Evolutionary conservation across 2,329 filamentous ascomycete genomes (phyloP).

Genomic region (Fusarium oligoseptatum): DNA sequence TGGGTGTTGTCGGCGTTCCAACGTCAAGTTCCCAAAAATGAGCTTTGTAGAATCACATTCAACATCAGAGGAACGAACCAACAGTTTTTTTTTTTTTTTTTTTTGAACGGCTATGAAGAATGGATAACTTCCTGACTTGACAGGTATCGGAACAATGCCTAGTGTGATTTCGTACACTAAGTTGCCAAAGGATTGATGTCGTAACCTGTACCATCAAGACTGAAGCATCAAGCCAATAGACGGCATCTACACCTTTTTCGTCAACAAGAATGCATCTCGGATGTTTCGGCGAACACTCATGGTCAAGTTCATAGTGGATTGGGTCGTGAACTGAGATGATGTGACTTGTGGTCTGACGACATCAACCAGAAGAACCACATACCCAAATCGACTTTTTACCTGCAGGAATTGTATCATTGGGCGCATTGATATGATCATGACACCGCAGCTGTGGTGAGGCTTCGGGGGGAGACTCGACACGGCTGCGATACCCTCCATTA

Average conservation of each 20-base stretch:
- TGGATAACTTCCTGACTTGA: neutral
- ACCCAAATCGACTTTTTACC: neutral
- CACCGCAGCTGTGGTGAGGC: neutral
- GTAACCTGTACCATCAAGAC: too few species aligned
- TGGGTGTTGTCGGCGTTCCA: neutral
- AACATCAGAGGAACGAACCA: neutral
- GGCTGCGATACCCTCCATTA: neutral
- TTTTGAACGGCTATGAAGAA: neutral
- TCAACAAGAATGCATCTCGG: neutral
- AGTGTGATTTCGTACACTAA: neutral
- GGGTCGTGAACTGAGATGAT: neutral
- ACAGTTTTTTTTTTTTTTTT: too few species aligned
- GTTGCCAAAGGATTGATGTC: neutral
- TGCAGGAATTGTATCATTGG: neutral
- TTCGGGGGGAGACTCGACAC: neutral
- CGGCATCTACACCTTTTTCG: too few species aligned
- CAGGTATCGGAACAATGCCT: neutral
- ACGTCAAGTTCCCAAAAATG: neutral
- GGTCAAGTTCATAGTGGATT: neutral
- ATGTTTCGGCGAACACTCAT: neutral
- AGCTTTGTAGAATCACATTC: neutral
- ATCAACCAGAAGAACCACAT: neutral
- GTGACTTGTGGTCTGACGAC: neutral
- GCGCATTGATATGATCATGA: neutral
- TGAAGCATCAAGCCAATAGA: neutral